phyloP scores from a whole-genome alignment of 2,329 filamentous ascomycete genomes.

The Apiospora kogelbergensis region DNA sequence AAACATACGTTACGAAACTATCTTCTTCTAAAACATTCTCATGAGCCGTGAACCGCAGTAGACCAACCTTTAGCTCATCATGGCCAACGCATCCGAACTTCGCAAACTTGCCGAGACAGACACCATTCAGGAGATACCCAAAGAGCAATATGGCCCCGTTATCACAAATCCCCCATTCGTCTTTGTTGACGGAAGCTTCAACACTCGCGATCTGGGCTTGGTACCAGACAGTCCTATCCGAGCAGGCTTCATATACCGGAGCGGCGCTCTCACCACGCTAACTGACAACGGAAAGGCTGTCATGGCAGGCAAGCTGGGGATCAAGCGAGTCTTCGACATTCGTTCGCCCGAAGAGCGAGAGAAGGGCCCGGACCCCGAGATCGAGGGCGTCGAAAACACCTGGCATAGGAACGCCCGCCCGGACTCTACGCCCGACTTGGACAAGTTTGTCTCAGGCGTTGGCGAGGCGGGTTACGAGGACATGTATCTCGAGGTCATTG shows the following conservation, averaged over 20 bases:
- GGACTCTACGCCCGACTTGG: conserved; percentile 38
- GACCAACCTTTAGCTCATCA: conserved; percentile 13
- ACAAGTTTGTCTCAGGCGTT: conserved; percentile 42
- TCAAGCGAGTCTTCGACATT: conserved; percentile 52
- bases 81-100: conserved; percentile 31
- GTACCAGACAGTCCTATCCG: conserved; percentile 42
- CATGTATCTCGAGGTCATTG: conserved; percentile 49
- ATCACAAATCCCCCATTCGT: conserved; percentile 47
- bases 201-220: conserved; percentile 50
- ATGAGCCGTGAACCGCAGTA: not conserved
- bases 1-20: no score
- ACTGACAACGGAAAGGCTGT: conserved; percentile 36
- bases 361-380: conserved; percentile 40
- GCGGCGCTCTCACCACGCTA: conserved; percentile 41
- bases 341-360: conserved; percentile 45
- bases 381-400: conserved; percentile 45
- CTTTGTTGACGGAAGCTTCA: conserved; percentile 46
- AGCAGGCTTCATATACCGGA: conserved; percentile 44
- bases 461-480: conserved; percentile 44
- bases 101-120: conserved; percentile 42
- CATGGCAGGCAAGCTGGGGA: conserved; percentile 35
- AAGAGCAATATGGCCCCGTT: conserved; percentile 34
- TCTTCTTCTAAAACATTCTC: not conserved
- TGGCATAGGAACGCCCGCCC: conserved; percentile 39
- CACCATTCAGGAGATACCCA: conserved; percentile 37